phyloP scores from a whole-genome alignment of 306 rosid genomes.

The Acmispon strigosus region DNA sequence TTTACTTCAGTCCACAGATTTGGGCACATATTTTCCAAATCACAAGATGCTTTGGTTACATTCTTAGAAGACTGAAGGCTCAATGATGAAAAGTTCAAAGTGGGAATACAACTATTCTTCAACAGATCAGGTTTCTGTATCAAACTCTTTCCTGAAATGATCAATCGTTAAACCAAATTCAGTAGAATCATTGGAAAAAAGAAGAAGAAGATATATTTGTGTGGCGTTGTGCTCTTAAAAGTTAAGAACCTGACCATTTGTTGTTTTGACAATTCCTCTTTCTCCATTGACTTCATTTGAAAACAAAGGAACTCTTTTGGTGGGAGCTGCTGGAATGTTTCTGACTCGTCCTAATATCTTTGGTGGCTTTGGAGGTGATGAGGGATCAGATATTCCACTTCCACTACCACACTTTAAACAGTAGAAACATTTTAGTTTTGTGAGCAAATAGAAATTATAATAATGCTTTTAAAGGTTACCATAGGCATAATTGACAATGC shows the following conservation, averaged over 20 bases:
- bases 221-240: neutral
- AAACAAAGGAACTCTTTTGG: conserved; percentile 22
- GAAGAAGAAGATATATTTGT: neutral
- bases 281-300: conserved; percentile 23
- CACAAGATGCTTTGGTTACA: neutral
- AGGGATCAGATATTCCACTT: conserved; percentile 20
- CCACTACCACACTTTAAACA: conserved; percentile 26
- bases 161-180: neutral
- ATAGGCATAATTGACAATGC: no score
- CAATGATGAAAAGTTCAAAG: conserved; percentile 16
- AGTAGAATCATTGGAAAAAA: neutral
- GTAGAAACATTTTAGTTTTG: neutral
- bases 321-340: conserved; percentile 12
- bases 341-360: conserved; percentile 24
- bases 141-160: conserved; percentile 27
- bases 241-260: conserved; percentile 23
- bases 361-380: conserved; percentile 33
- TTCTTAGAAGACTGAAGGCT: neutral
- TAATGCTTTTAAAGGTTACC: neutral
- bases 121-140: conserved; percentile 10
- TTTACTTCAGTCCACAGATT: neutral
- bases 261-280: conserved; percentile 1
- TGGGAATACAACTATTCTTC: no score
- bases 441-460: neutral
- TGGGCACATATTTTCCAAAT: neutral